Evolutionary conservation across 106 monocot genomes (phyloP), one percentile per base, ranked within the genome.

Genomic region (Dioscorea dumetorum): DNA sequence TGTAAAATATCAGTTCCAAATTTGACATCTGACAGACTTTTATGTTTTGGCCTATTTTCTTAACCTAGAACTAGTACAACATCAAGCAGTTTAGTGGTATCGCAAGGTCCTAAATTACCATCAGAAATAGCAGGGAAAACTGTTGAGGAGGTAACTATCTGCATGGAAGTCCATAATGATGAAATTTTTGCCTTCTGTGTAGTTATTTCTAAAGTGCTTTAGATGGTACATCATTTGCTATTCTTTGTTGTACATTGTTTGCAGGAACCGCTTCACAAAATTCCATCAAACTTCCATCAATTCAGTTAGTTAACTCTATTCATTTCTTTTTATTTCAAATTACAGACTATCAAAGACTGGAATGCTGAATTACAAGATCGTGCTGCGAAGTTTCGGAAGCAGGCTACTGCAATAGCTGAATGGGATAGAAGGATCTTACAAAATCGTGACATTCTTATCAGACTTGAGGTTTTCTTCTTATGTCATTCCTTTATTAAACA

Each of bases 341-440:
- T 13, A 16, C 62, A 95, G 91, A 95, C 91, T 69, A 88, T 94
- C 31, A 95, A 91, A 73, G 91, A 91, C 53, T 91, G 88, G 91
- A 95, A 87, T 69, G 58, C 81, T 74, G 91, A 95, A 76, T 75
- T 95, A 64, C 95, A 88, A 76, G 88, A 91, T 56, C 83, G 95
- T 0, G 86, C 91, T 78, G 53, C 81, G 54, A 95, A 88, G 67
- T 95, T 95, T 59, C 80, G 73, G 33, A 95, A 86, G 70, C 91
- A 95, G 57, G 88, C 91, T 22, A 66, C 67, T 49, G 88, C 91
- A 70, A 78, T 95, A 64, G 81, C 95, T 68, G 91, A 91, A 72
- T 95, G 91, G 88, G 95, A 95, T 63, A 88, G 68, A 58, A 91
- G 91, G 66, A 91, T 95, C 76, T 73, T 95, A 48, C 91, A 85